Evolutionary conservation across 1,284 basidiomycete genomes (phyloP).

Genomic region (Fomitiporia mediterranea): DNA sequence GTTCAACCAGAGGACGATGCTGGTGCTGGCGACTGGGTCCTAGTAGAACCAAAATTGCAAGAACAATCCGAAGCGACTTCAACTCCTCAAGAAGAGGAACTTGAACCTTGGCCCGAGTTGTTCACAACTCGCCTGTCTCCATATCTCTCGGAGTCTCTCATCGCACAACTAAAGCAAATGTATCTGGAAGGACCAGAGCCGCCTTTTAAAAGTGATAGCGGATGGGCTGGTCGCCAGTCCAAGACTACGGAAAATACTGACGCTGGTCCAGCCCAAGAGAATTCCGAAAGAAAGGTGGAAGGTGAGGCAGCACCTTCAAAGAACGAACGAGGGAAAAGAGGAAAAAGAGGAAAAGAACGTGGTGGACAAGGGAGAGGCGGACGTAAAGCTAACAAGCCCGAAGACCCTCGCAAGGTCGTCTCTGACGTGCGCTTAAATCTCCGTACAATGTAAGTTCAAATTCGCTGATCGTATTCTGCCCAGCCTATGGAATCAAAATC

Average conservation of each 20-base stretch:
- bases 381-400: conserved; percentile 37
- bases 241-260: conserved; percentile 28
- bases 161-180: conserved; percentile 65
- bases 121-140: conserved; percentile 53
- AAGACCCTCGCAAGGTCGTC: conserved; percentile 70
- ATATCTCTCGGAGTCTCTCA: conserved; percentile 58
- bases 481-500: conserved; percentile 83
- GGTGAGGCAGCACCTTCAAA: conserved; percentile 22
- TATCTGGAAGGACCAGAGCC: conserved; percentile 73
- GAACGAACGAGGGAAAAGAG: conserved; percentile 30
- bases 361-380: conserved; percentile 42
- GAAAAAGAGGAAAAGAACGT: conserved; percentile 39
- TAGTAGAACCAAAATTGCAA: background rate
- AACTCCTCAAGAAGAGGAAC: background rate
- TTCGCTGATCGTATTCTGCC: conserved; percentile 16
- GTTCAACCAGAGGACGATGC: background rate
- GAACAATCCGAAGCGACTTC: background rate
- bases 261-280: conserved; percentile 22
- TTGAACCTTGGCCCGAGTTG: conserved; percentile 58
- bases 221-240: conserved; percentile 53
- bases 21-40: background rate
- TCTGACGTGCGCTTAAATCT: conserved; percentile 59
- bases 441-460: conserved; percentile 5
- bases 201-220: conserved; percentile 59
- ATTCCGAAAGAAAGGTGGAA: conserved; percentile 29